Conservation (phyloP, 768 basidiomycete genomes). For the Chalciporus pseudorubinellus region DNA sequence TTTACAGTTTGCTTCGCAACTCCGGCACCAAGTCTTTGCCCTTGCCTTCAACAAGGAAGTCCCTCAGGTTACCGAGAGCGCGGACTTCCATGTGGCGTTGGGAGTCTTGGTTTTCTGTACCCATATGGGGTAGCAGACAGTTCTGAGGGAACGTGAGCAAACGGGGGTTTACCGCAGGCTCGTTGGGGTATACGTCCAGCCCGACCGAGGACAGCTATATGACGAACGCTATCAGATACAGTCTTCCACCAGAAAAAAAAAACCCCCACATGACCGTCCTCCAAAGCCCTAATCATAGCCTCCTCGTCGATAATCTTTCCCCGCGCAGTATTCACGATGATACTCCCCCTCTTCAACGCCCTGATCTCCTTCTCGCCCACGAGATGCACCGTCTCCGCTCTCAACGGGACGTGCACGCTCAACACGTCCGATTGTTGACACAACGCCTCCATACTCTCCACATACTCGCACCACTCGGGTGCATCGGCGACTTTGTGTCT, state of each 20-base stretch:
- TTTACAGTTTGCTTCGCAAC: conserved; percentile 23
- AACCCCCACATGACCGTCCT: conserved; percentile 78
- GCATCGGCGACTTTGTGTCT: conserved; percentile 55
- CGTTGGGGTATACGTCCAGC: conserved; percentile 84
- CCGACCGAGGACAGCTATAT: conserved; percentile 73
- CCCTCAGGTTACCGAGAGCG: conserved; percentile 73
- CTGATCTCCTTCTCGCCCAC: conserved; percentile 77
- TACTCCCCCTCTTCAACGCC: conserved; percentile 69
- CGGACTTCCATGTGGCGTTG: conserved; percentile 82
- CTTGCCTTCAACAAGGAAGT: conserved; percentile 61
- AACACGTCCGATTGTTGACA: conserved; percentile 75
- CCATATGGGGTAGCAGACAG: conserved; percentile 89
- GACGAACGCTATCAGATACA: background rate
- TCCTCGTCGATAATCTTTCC: conserved; percentile 88
- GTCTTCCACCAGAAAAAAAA: conserved; percentile 3
- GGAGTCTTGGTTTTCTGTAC: conserved; percentile 80
- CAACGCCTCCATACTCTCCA: conserved; percentile 60
- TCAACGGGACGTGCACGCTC: conserved; percentile 82
- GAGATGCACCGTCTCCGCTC: conserved; percentile 66
- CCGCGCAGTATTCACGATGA: conserved; percentile 87
- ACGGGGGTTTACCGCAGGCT: conserved; percentile 76
- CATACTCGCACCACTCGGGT: conserved; percentile 77
- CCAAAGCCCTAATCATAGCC: conserved; percentile 80
- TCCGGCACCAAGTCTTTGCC: conserved; percentile 72
- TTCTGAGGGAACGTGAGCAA: conserved; percentile 80